Base-by-base conservation (phyloP, 2,329 filamentous ascomycete species). In the Nemania diffusa region DNA sequence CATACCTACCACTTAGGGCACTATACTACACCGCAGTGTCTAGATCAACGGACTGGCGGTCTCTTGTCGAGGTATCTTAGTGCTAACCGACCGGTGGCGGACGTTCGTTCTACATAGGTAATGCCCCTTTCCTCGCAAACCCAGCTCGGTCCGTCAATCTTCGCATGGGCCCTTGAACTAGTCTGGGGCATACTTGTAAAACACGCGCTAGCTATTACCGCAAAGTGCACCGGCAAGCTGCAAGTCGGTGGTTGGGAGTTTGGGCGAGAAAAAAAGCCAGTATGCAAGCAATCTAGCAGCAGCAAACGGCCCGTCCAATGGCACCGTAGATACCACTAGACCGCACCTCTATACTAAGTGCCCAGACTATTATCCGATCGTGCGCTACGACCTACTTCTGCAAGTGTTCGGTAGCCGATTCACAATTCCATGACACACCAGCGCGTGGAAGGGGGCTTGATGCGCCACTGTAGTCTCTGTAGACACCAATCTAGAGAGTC, bases 401-500 rank as follows among this genome's bases (percentile, higher is more conserved):
- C 67, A 64, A 59, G 60, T 67, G 61, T 67, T 64, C 53, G 67
- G 64, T 64, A 60, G 60, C 59, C 59, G 62, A 62, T 62, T 62
- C 55, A 57, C 53, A 61, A 48, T 62, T 57, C 55, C 48, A 40
- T 52, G 50, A 57, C 51, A 62, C 48, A 37, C 53, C 37, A 48
- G 42, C 55, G 44, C 17, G 20, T 50, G 26, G 29, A 44, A 62
- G 62, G 52, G 50, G 62, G 57, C 24, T 61, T 50, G 65, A 48
- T 53, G 40, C 46, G 53, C 48, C 52, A 27, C 46, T 11, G 46
- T 57, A 11, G 53, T 40, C 52, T 15, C 46, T 11, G 46, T 57
- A 11, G 64, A 40, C 55, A 50, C 11, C 27, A 50, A 44, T 17
- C n/a, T n/a, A n/a, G n/a, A n/a, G n/a, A n/a, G n/a, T n/a, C n/a